phyloP scores from a whole-genome alignment of 441 rosid genomes.

The Melastoma candidum region DNA sequence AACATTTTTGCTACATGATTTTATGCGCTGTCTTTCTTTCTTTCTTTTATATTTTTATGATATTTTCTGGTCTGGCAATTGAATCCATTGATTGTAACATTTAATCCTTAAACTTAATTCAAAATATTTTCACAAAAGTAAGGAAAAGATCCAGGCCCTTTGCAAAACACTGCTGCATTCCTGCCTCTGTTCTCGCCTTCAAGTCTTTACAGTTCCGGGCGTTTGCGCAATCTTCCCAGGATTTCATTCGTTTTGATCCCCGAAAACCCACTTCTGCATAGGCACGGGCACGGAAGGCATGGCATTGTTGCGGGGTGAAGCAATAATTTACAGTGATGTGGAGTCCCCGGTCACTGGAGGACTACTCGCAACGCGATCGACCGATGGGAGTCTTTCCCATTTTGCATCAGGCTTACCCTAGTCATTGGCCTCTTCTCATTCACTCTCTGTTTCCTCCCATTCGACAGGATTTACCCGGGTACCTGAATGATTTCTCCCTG shows the following conservation, averaged over 20 bases:
- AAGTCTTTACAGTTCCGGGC: conserved; percentile 14
- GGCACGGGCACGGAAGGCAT: conserved; percentile 35
- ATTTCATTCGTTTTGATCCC: conserved; percentile 40
- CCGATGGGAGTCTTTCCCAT: conserved; percentile 25
- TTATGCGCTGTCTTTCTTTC: no score
- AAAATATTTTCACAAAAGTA: no score
- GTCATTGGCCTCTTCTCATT: conserved; percentile 35
- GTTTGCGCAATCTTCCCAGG: conserved; percentile 38
- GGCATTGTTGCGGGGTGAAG: conserved; percentile 30
- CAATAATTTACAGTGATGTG: conserved; percentile 32
- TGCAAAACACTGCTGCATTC: no score
- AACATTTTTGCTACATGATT: no score
- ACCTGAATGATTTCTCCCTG: no score
- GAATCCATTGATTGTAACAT: no score
- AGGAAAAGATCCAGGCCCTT: no score
- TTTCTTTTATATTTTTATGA: no score
- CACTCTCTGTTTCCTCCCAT: conserved; percentile 43
- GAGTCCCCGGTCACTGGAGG: conserved; percentile 19
- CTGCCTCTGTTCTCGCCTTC: neutral
- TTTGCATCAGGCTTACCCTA: conserved; percentile 20
- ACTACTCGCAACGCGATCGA: conserved; percentile 29
- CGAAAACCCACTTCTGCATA: conserved; percentile 47
- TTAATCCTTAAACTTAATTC: no score
- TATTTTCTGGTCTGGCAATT: no score
- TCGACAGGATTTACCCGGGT: conserved; percentile 27